Conservation (phyloP, 352 stramenopile species). For the Phytopythium ostracodes region DNA sequence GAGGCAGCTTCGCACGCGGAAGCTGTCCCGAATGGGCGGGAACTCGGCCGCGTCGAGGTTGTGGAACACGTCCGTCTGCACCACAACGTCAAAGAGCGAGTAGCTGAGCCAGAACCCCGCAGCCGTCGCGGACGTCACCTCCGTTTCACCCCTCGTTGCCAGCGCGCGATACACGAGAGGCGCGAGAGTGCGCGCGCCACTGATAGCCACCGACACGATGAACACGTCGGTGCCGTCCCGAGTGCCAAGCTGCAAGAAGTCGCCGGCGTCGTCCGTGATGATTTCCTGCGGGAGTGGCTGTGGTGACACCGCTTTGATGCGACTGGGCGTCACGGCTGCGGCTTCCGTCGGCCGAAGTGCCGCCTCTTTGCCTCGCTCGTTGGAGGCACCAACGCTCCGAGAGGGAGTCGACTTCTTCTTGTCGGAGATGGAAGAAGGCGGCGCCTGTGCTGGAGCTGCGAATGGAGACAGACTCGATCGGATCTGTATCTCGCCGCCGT, state of each 20-base stretch:
- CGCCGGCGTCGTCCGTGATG: slow-evolving; percentile 23
- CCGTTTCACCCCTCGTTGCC: neutral
- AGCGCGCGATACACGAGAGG: slow-evolving; percentile 22
- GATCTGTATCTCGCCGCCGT: slow-evolving; percentile 66
- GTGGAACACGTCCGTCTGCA: slow-evolving; percentile 78
- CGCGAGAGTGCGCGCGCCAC: slow-evolving; percentile 31
- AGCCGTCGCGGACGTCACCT: slow-evolving; percentile 7
- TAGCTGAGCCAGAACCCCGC: slow-evolving; percentile 80
- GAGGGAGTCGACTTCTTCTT: neutral
- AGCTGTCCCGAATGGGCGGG: slow-evolving; percentile 64
- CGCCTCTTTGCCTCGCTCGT: neutral
- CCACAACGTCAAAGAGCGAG: slow-evolving; percentile 78
- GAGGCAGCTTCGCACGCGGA: slow-evolving; percentile 54
- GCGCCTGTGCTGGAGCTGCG: neutral
- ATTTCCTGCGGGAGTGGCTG: neutral
- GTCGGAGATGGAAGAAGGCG: neutral
- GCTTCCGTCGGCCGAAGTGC: neutral
- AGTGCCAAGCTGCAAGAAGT: slow-evolving; percentile 52
- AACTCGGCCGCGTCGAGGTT: slow-evolving; percentile 55
- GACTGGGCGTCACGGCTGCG: neutral
- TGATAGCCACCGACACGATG: slow-evolving; percentile 57
- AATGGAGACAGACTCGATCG: slow-evolving; percentile 31
- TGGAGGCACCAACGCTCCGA: too few species aligned
- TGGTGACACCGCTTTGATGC: neutral
- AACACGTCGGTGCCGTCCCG: slow-evolving; percentile 43